Base-by-base conservation (phyloP, 106 monocot genomes). In the Iris macrosiphon region DNA sequence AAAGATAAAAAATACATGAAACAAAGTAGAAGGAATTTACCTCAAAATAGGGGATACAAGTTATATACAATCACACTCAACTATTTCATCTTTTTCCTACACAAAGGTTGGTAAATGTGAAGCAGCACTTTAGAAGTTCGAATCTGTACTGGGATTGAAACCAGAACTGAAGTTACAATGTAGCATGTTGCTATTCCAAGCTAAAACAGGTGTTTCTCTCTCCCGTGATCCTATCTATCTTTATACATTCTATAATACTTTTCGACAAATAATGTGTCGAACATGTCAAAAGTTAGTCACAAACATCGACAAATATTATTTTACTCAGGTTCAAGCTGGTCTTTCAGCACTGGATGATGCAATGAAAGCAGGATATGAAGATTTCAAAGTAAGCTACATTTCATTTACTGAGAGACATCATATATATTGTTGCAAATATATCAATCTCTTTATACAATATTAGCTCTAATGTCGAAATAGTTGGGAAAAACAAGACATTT, bases 161-260 rank as follows among this genome's bases (percentile, higher is more conserved):
- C 90, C 90, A 14, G 86, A 83, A 67, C 52, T 48, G 8, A 72
- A 87, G 80, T 69, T 98, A 90, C 77, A 98, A 90, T 57, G 96
- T 98, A 0, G 96, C 96, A 8, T 98, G 96, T 33, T 90, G 96
- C 60, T 98, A 98, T 59, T 79, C 96, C 16, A 98, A 90, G 60
- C 90, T 98, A 34, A 81, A 87, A 74, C 90, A 83, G 86, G 96
- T 98, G 14, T 23, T 21, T n/a, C n/a, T n/a, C n/a, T 15, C 20
- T 35, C 16, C 22, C 24, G 12, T 57, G 25, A 38, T 25, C 34
- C 4, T 35, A 35, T 10, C 7, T 35, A 35, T 35, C 34, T 35
- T 35, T 6, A 6, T 10, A 35, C 6, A 12, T 10, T 55, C 35
- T 55, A 9, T 16, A 2, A 7, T 6, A 19, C 21, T 39, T 4